Percentiles rank a stretch among this genome's conserved stretches.
phyloP scores from a whole-genome alignment of 2,329 filamentous ascomycete genomes.

The Fusarium heterosporum region DNA sequence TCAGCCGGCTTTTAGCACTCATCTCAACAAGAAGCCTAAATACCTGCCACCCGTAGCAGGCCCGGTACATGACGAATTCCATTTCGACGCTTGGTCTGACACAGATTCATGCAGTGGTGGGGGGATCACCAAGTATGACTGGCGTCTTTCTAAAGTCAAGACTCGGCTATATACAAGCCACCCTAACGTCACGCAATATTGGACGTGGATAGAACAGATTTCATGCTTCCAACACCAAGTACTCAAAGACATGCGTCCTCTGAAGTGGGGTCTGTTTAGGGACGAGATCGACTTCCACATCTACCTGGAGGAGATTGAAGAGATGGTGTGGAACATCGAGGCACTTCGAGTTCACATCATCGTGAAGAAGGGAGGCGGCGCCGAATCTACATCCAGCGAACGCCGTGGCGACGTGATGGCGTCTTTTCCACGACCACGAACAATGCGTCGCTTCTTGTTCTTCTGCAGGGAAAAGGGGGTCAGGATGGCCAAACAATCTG shows the following conservation, averaged over 20 bases:
- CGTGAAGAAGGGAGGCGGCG: conserved; percentile 49
- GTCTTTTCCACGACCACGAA: conserved; percentile 64
- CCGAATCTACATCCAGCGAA: conserved; percentile 48
- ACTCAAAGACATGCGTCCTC: conserved; percentile 58
- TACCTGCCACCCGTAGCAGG: conserved; percentile 33
- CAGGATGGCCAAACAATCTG: conserved; percentile 53
- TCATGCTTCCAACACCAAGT: conserved; percentile 66
- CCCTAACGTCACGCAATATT: conserved; percentile 64
- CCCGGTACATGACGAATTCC: conserved; percentile 54
- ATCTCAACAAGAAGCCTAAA: conserved; percentile 47
- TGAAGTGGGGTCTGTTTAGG: conserved; percentile 63
- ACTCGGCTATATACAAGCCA: conserved; percentile 60
- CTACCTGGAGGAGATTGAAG: conserved; percentile 58
- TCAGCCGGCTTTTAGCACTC: conserved; percentile 28
- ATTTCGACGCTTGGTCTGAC: conserved; percentile 62
- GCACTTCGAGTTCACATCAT: conserved; percentile 58
- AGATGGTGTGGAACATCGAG: conserved; percentile 59
- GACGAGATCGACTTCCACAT: conserved; percentile 65
- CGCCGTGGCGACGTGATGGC: conserved; percentile 62
- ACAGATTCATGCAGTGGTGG: conserved; percentile 63
- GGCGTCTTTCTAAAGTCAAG: conserved; percentile 65
- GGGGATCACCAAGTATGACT: conserved; percentile 60
- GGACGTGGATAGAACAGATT: conserved; percentile 60
- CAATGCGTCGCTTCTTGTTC: conserved; percentile 63
- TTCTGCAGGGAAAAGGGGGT: conserved; percentile 61